A percentile compares a stretch with the other conserved stretches of the same genome.
Conservation (phyloP, 352 stramenopile species). For the Phytophthora pinifolia region DNA sequence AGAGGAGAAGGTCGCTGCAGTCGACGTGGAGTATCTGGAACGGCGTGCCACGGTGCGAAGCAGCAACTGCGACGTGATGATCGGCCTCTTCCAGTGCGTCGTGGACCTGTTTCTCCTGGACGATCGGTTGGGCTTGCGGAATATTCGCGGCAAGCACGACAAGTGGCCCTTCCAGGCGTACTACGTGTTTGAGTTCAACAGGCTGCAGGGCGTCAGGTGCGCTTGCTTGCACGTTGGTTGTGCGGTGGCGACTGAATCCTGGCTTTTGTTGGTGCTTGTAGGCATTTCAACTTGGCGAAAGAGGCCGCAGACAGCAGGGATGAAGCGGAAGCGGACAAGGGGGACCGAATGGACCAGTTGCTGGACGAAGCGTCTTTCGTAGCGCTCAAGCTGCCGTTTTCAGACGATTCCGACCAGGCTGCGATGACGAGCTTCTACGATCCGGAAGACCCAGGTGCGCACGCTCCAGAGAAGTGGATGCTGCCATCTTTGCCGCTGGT, state of each 20-base stretch:
- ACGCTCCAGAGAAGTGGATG: neutral
- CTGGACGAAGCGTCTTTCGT: constrained; percentile 30
- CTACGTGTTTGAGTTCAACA: constrained; percentile 21
- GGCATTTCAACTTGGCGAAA: constrained; percentile 15
- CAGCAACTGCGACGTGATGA: constrained; percentile 37
- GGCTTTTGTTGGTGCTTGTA: constrained; percentile 9
- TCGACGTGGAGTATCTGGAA: constrained; percentile 30
- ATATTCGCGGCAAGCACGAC: constrained; percentile 40
- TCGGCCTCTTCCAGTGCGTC: constrained; percentile 43
- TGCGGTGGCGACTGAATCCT: neutral
- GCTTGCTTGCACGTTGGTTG: neutral
- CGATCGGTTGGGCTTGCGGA: constrained; percentile 38
- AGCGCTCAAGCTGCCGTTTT: constrained; percentile 24
- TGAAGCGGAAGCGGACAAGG: constrained; percentile 14
- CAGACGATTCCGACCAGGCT: constrained; percentile 14
- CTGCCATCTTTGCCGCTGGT: neutral
- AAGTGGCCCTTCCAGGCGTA: constrained; percentile 31
- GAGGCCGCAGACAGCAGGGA: constrained; percentile 1
- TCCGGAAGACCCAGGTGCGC: constrained; percentile 21
- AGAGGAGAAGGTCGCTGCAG: constrained; percentile 17
- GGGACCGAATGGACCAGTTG: constrained; percentile 23
- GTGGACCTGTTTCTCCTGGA: constrained; percentile 35
- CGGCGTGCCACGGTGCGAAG: constrained; percentile 17
- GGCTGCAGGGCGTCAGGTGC: constrained; percentile 27
- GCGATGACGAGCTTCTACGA: constrained; percentile 31